phyloP scores from a whole-genome alignment of 352 stramenopile species.

The Pythium phragmitis region DNA sequence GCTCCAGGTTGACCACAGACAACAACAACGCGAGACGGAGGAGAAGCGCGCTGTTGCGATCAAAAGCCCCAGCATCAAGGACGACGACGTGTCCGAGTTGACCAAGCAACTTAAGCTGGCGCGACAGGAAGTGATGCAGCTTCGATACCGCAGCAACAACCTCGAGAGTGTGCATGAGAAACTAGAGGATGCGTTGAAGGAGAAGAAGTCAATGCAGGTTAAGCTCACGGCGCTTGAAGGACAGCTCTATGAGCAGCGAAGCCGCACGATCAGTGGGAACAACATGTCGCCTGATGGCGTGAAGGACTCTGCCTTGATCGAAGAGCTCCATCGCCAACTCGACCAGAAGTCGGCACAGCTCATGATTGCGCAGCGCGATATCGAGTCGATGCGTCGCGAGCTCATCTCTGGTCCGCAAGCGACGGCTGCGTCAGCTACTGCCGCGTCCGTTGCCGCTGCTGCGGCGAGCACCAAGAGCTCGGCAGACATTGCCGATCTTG shows the following conservation, averaged over 20 bases:
- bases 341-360: conserved; percentile 58
- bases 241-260: conserved; percentile 76
- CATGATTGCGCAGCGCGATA: conserved; percentile 44
- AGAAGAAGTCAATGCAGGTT: conserved; percentile 74
- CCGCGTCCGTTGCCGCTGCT: neutral
- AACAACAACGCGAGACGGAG: conserved; percentile 15
- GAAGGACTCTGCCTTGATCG: conserved; percentile 39
- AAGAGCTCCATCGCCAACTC: conserved; percentile 52
- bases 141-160: conserved; percentile 81
- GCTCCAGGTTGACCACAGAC: conserved; percentile 23
- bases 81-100: conserved; percentile 54
- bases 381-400: conserved; percentile 41
- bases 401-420: conserved; percentile 11
- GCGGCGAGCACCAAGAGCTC: conserved; percentile 18
- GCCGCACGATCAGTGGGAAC: conserved; percentile 57
- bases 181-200: conserved; percentile 69
- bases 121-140: conserved; percentile 81
- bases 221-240: conserved; percentile 79
- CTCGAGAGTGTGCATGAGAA: conserved; percentile 67
- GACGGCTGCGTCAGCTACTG: neutral
- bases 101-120: conserved; percentile 77
- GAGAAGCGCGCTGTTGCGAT: conserved; percentile 30
- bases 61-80: conserved; percentile 24
- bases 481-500: conserved; percentile 30
- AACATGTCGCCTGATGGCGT: conserved; percentile 37